A percentile compares a stretch with the other conserved stretches of the same genome.
Evolutionary conservation across 768 basidiomycete species (phyloP).

Genomic region (Pisolithus microcarpus): DNA sequence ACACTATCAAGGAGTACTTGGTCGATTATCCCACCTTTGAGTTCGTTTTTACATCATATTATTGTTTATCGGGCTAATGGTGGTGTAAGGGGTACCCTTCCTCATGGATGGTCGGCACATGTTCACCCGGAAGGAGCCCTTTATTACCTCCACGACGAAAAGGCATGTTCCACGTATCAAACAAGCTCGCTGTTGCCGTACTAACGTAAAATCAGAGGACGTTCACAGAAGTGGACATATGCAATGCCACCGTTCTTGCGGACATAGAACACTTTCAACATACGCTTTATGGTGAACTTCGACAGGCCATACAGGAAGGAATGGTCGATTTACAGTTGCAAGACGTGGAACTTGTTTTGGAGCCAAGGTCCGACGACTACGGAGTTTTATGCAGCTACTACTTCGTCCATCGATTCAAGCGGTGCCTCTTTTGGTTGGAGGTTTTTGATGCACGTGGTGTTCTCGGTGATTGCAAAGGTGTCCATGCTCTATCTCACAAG

Average conservation of each 20-base stretch:
- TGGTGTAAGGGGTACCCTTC: constrained; percentile 9
- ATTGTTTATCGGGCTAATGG: neutral
- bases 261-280: constrained; percentile 29
- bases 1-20: constrained; percentile 7
- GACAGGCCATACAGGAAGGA: constrained; percentile 1
- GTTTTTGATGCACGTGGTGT: constrained; percentile 29
- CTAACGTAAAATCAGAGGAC: constrained; percentile 28
- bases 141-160: constrained; percentile 43
- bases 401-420: constrained; percentile 36
- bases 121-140: constrained; percentile 51
- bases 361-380: constrained; percentile 6
- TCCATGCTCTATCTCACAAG: constrained; percentile 33
- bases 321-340: constrained; percentile 3
- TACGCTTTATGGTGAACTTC: constrained; percentile 10
- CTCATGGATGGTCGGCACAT: constrained; percentile 35
- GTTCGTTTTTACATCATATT: constrained; percentile 1
- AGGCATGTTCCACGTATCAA: constrained; percentile 24
- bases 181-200: neutral
- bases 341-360: constrained; percentile 11
- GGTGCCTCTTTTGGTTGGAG: constrained; percentile 45
- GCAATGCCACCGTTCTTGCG: constrained; percentile 24
- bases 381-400: constrained; percentile 33
- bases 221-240: constrained; percentile 46
- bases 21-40: constrained; percentile 8
- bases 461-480: constrained; percentile 31